A percentile compares a stretch with the other conserved stretches of the same genome.
Conservation (phyloP, 495 filamentous ascomycete genomes). For the Schizothecium vesticola region DNA sequence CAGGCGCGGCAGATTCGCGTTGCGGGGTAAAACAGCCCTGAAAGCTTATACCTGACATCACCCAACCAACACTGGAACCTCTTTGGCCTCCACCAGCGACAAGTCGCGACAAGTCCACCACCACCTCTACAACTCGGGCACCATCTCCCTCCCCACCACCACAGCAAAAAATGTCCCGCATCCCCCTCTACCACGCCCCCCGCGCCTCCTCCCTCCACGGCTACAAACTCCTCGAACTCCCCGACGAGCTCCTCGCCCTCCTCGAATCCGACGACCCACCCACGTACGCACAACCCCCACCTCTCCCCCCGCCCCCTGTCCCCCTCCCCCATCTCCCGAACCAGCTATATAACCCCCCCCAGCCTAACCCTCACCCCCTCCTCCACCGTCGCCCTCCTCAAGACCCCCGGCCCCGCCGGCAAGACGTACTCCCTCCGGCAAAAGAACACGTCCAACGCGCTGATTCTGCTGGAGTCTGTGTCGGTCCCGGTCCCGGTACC, state of each 20-base stretch:
- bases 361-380: slow-evolving; percentile 66
- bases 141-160: not conserved
- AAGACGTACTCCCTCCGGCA: slow-evolving; percentile 78
- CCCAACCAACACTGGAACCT: not conserved
- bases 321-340: not conserved
- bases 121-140: not conserved
- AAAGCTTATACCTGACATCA: slow-evolving; percentile 1
- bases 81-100: not conserved
- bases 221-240: slow-evolving; percentile 77
- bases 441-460: slow-evolving; percentile 84
- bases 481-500: not conserved
- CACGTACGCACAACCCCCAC: slow-evolving; percentile 35
- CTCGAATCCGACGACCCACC: slow-evolving; percentile 57
- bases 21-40: not conserved
- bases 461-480: slow-evolving; percentile 60
- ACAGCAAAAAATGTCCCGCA: slow-evolving; percentile 31
- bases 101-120: not conserved
- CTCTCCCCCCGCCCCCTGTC: not conserved
- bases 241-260: slow-evolving; percentile 63
- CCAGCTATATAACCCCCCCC: not conserved
- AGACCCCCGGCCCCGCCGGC: slow-evolving; percentile 42
- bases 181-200: slow-evolving; percentile 58
- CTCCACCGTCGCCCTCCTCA: slow-evolving; percentile 65
- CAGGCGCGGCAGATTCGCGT: slow-evolving; percentile 1
- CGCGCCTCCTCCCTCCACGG: slow-evolving; percentile 42